A percentile compares a stretch with the other conserved stretches of the same genome.
phyloP scores from a whole-genome alignment of 108 stramenopile species.

The Nitzschia inconspicua region DNA sequence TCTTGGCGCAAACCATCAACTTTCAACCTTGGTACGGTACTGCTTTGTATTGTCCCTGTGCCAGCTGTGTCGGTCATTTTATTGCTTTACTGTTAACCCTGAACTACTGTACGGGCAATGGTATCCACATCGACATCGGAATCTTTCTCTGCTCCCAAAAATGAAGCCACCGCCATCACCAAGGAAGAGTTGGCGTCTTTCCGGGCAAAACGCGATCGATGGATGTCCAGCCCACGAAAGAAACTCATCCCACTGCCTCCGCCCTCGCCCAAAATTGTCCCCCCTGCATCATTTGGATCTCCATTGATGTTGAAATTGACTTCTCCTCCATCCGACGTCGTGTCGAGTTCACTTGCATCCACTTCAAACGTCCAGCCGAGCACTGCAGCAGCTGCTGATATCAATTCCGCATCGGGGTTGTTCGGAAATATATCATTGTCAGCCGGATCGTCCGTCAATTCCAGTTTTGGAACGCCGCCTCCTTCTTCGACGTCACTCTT shows the following conservation, averaged over 20 bases:
- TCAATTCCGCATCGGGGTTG: neutral
- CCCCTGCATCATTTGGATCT: no score
- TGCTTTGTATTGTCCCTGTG: no score
- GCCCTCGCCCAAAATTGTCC: no score
- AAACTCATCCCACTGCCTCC: constrained; percentile 4
- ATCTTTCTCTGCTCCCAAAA: no score
- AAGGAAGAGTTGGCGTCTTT: constrained; percentile 3
- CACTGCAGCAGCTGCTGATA: constrained; percentile 16
- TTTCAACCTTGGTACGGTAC: no score
- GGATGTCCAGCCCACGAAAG: neutral
- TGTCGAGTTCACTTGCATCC: constrained; percentile 2
- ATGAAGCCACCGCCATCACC: neutral
- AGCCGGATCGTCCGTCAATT: constrained; percentile 24
- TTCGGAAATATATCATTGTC: constrained; percentile 47
- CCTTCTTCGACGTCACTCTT: neutral
- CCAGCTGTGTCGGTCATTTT: no score
- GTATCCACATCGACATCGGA: no score
- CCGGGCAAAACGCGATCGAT: constrained; percentile 2
- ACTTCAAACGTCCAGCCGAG: constrained; percentile 38
- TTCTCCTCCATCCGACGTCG: no score
- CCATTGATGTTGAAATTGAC: no score
- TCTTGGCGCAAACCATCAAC: no score
- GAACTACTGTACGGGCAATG: no score
- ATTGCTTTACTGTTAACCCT: neutral
- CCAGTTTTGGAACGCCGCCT: constrained; percentile 17